These are phyloP conservation scores for Coniosporium apollinis DNA, from an alignment of 495 filamentous ascomycete species.

Conservation along the genomic window DNA sequence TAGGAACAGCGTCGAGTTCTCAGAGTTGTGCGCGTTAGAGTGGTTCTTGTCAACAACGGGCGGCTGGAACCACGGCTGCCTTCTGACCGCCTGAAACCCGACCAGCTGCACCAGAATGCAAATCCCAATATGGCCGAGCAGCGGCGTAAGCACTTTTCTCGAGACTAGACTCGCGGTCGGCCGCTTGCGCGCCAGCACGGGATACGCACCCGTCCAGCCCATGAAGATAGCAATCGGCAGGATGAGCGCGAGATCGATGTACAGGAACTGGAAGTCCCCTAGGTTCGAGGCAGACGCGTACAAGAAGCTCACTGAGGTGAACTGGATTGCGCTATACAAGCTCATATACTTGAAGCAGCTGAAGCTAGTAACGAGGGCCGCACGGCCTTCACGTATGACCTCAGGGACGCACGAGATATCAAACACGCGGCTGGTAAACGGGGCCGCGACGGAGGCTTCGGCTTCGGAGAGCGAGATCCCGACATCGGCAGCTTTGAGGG, in stretches of 20 bases:
- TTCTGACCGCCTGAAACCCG: slow-evolving; percentile 51
- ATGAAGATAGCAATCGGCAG: slow-evolving; percentile 96
- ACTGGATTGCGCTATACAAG: slow-evolving; percentile 96
- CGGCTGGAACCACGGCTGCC: slow-evolving; percentile 73
- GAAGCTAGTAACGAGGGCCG: slow-evolving; percentile 91
- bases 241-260: slow-evolving; percentile 85
- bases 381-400: slow-evolving; percentile 83
- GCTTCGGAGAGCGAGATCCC: slow-evolving; percentile 98
- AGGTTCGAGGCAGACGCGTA: slow-evolving; percentile 93
- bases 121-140: slow-evolving; percentile 77
- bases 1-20: slow-evolving; percentile 81
- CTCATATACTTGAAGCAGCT: slow-evolving; percentile 99
- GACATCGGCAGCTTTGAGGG: slow-evolving; percentile 93
- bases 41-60: slow-evolving; percentile 57
- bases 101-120: slow-evolving; percentile 63
- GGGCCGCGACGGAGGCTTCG: slow-evolving; percentile 92
- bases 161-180: slow-evolving; percentile 90
- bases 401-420: slow-evolving; percentile 94
- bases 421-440: slow-evolving; percentile 89
- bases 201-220: slow-evolving; percentile 85
- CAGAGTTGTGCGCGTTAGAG: slow-evolving; percentile 72
- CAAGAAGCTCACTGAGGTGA: slow-evolving; percentile 94
- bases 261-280: slow-evolving; percentile 95
- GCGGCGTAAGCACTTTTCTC: slow-evolving; percentile 75
- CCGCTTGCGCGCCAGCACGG: slow-evolving; percentile 60